These are phyloP conservation scores for Russula emetica DNA, from an alignment of 768 basidiomycete genomes.

Conservation along the genomic window DNA sequence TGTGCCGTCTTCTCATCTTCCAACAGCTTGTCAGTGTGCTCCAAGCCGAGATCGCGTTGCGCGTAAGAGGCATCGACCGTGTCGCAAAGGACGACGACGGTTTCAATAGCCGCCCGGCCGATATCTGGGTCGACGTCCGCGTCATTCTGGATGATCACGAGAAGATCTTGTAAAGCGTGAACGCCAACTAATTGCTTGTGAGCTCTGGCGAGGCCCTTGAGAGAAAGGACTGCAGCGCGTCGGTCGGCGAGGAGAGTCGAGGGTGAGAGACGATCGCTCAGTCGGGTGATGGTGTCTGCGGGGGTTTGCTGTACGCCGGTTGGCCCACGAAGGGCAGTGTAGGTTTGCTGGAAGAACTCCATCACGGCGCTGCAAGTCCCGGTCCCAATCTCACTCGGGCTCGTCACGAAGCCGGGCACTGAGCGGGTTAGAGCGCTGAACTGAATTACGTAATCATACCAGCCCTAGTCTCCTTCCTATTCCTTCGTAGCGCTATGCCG, in stretches of 20 bases:
- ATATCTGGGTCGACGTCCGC: slow-evolving; percentile 89
- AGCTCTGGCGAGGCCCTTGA: slow-evolving; percentile 90
- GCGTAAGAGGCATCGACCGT: slow-evolving; percentile 49
- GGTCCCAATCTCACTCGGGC: background rate
- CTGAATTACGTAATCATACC: background rate
- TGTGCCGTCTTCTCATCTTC: slow-evolving; percentile 67
- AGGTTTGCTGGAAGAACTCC: slow-evolving; percentile 85
- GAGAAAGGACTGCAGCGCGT: slow-evolving; percentile 84
- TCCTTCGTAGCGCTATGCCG: background rate
- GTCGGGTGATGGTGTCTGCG: slow-evolving; percentile 77
- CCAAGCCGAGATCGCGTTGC: slow-evolving; percentile 69
- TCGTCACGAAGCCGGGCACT: background rate
- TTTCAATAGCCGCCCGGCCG: slow-evolving; percentile 90
- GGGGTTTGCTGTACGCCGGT: slow-evolving; percentile 80
- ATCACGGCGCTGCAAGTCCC: slow-evolving; percentile 37
- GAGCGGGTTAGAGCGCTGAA: background rate
- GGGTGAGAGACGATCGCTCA: slow-evolving; percentile 89
- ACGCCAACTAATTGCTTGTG: slow-evolving; percentile 87
- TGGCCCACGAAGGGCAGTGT: slow-evolving; percentile 79
- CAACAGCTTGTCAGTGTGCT: slow-evolving; percentile 78
- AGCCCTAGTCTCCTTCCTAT: background rate
- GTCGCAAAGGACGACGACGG: slow-evolving; percentile 80
- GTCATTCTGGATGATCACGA: slow-evolving; percentile 81
- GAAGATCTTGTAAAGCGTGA: slow-evolving; percentile 67
- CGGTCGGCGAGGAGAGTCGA: slow-evolving; percentile 86